Percentiles rank a stretch among this genome's conserved stretches.
phyloP scores from a whole-genome alignment of 371 early-diverging fungal species.

The Fennellomyces sp. region DNA sequence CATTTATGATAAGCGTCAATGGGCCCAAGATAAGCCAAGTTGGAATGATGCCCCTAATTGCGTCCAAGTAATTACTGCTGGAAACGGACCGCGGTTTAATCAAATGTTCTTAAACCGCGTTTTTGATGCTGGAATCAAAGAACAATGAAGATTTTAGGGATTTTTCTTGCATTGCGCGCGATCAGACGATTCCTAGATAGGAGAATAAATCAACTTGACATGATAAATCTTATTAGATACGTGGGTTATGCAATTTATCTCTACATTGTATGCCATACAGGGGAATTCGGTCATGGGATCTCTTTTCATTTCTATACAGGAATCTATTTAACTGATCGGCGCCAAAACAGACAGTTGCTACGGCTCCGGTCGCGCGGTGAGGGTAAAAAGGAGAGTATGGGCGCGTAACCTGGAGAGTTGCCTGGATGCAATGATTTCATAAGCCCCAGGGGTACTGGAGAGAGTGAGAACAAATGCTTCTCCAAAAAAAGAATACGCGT shows the following conservation, averaged over 20 bases:
- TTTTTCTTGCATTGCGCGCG: neutral
- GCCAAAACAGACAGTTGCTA: neutral
- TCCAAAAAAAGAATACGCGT: neutral
- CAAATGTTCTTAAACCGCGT: constrained; percentile 17
- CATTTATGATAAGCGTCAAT: constrained; percentile 37
- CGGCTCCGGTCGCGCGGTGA: no score
- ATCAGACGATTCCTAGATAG: no score
- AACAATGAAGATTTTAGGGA: neutral
- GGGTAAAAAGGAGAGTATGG: no score
- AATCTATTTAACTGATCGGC: neutral
- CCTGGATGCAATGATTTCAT: no score
- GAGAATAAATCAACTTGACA: no score
- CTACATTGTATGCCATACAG: neutral
- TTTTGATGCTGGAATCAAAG: constrained; percentile 14
- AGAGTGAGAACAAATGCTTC: no score
- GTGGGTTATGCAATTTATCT: no score
- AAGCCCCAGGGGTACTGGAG: no score
- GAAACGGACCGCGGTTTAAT: constrained; percentile 36
- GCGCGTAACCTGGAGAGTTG: no score
- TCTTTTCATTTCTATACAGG: no score
- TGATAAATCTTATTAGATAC: no score
- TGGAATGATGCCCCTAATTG: constrained; percentile 28
- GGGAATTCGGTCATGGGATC: neutral
- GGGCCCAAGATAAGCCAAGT: constrained; percentile 9
- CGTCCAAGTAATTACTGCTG: constrained; percentile 40